Conservation (phyloP, 1,284 basidiomycete genomes). For the Ceratobasidium papillatum region DNA sequence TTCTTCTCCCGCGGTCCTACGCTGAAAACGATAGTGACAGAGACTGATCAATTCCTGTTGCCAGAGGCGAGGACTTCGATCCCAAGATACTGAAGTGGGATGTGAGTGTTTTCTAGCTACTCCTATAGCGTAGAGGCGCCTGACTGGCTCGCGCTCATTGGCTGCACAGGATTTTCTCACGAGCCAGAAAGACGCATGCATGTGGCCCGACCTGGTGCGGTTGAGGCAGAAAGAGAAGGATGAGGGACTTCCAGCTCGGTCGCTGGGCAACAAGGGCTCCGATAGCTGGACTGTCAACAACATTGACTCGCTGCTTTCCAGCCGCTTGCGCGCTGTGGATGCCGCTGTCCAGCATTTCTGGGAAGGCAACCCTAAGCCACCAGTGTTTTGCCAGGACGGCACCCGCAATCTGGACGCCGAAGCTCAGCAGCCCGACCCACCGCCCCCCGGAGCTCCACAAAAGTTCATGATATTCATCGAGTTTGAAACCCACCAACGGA, state of each 20-base stretch:
- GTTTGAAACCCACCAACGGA: background rate
- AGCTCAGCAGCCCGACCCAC: background rate
- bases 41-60: too few species aligned
- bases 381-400: background rate
- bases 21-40: too few species aligned
- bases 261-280: background rate
- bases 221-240: constrained; percentile 2
- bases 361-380: constrained; percentile 12
- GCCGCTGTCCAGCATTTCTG: background rate
- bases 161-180: background rate
- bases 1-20: too few species aligned
- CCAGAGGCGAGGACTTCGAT: background rate
- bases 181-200: background rate
- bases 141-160: background rate
- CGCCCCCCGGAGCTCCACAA: background rate
- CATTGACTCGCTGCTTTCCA: background rate
- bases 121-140: background rate
- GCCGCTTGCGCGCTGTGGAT: background rate
- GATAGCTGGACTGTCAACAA: constrained; percentile 5
- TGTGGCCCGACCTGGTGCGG: background rate
- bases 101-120: background rate
- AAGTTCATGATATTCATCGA: constrained; percentile 30
- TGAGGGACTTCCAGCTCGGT: background rate
- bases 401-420: background rate
- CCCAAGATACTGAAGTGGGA: background rate